Evolutionary conservation across 2,329 filamentous ascomycete genomes (phyloP), one percentile per base, ranked within the genome.

Genomic region (Phialophora verrucosa): DNA sequence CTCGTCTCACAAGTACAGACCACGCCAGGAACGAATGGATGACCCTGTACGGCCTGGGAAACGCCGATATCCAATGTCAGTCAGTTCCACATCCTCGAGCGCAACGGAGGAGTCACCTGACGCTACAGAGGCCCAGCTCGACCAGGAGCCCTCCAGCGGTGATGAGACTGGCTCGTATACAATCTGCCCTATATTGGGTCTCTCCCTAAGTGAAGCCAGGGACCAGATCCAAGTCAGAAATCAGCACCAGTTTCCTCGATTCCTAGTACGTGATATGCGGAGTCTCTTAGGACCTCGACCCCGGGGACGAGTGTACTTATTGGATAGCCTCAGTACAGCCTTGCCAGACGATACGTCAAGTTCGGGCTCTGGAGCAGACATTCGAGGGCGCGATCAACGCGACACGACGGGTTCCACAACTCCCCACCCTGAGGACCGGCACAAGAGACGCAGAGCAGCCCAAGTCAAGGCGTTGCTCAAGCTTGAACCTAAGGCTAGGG

Each of bases 1-100:
- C 23, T 61, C 32, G 25, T 65, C 23, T 35, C n/a, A 2, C 56
- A 68, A 53, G 12, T 65, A 44, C 63, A 58, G 31, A 44, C 55
- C 29, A 59, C 31, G 47, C 4, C 67, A 47, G 51, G 27, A 49
- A 17, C 29, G 5, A 23, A 10, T 20, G 25, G 53, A 55, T 29
- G 14, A 55, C 53, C 25, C 25, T 55, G 17, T 32, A 8, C 53
- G 8, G 25, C 14, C 53, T 23, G 29, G 10, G 14, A 29, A 10
- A 29, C 25, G 29, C 29, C 53, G 4, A 5, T 35, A 14, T 29
- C 17, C 53, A 20, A n/a, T 29, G 29, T 17, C 53, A 55, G 53
- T 14, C 27, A 55, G 29, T 32, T 55, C 53, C 11, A 31, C 53
- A 11, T 20, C 17, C 29, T 55, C 53, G 29, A 55, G 53, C 53